Evolutionary conservation across 208 protist genomes (phyloP).

Genomic region (Kentomonas sorsogonicus): DNA sequence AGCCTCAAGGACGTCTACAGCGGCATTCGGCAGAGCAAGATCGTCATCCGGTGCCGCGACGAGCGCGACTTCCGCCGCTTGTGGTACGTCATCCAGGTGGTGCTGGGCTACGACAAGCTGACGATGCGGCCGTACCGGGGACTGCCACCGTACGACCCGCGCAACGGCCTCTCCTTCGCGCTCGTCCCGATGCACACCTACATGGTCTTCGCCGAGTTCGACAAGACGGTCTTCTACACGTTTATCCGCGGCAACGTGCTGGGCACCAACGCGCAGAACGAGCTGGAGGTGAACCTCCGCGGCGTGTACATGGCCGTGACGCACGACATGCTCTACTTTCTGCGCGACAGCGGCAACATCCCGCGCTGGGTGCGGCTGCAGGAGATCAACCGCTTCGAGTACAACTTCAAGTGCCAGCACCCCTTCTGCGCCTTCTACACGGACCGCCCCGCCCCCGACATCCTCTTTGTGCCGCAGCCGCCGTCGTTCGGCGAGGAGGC

Average conservation of each 20-base stretch:
- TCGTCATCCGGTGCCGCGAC: conserved; percentile 33
- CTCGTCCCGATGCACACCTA: conserved; percentile 48
- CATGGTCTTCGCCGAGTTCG: conserved; percentile 39
- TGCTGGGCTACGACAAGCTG: conserved; percentile 52
- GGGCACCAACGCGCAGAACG: conserved; percentile 8
- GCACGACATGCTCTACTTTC: conserved; percentile 44
- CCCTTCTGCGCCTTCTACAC: conserved; percentile 46
- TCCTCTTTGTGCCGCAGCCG: conserved; percentile 39
- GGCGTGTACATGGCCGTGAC: conserved; percentile 44
- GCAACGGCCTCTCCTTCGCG: conserved; percentile 45
- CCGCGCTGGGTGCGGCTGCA: conserved; percentile 37
- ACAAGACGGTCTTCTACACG: conserved; percentile 53
- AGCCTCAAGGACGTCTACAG: not conserved
- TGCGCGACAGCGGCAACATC: conserved; percentile 43
- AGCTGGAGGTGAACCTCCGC: conserved; percentile 13
- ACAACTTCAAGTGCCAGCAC: conserved; percentile 11
- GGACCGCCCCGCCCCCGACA: conserved; percentile 30
- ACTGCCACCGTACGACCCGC: conserved; percentile 54
- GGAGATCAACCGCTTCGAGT: conserved; percentile 33
- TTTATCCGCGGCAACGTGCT: conserved; percentile 36
- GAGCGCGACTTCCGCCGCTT: conserved; percentile 46
- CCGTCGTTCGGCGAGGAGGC: conserved; percentile 20
- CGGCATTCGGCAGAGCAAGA: conserved; percentile 9
- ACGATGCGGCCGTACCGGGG: conserved; percentile 39
- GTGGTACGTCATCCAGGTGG: conserved; percentile 38